These are phyloP conservation scores for Byssochlamys sp. DNA, from an alignment of 2,329 filamentous ascomycete species.

Conservation along the genomic window DNA sequence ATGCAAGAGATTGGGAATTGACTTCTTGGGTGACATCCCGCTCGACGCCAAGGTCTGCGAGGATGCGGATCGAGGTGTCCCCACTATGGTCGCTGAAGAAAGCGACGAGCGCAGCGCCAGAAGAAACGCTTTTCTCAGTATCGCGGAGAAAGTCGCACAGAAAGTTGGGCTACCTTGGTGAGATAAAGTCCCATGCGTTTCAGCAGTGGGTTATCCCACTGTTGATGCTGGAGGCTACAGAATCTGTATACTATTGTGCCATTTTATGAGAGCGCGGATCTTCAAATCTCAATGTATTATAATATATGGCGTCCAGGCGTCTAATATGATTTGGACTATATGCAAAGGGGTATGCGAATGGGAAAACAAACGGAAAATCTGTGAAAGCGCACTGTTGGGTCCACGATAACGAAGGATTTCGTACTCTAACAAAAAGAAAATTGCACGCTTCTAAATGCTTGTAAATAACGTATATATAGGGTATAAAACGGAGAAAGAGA, in stretches of 20 bases:
- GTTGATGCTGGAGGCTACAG: neutral
- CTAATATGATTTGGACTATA: neutral
- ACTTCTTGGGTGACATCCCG: slow-evolving; percentile 81
- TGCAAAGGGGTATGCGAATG: neutral
- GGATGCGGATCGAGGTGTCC: slow-evolving; percentile 76
- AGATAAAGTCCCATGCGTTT: slow-evolving; percentile 3
- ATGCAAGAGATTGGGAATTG: slow-evolving; percentile 62
- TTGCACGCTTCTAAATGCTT: neutral
- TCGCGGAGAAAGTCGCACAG: slow-evolving; percentile 49
- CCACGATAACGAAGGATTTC: neutral
- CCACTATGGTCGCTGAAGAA: slow-evolving; percentile 81
- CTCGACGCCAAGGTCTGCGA: slow-evolving; percentile 78
- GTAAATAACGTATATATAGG: neutral
- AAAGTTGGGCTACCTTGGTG: slow-evolving; percentile 36
- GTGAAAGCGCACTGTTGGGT: neutral
- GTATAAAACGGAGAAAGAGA: neutral
- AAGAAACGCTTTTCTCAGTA: slow-evolving; percentile 59
- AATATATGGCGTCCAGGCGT: neutral
- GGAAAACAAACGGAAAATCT: neutral
- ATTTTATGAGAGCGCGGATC: neutral
- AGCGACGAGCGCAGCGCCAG: slow-evolving; percentile 51
- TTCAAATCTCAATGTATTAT: neutral
- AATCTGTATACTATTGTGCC: neutral
- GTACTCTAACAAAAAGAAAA: neutral
- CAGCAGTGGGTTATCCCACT: neutral